A percentile compares a stretch with the other conserved stretches of the same genome.
Evolutionary conservation across 2,329 filamentous ascomycete genomes (phyloP).

Genomic region (Exophiala calicioides): DNA sequence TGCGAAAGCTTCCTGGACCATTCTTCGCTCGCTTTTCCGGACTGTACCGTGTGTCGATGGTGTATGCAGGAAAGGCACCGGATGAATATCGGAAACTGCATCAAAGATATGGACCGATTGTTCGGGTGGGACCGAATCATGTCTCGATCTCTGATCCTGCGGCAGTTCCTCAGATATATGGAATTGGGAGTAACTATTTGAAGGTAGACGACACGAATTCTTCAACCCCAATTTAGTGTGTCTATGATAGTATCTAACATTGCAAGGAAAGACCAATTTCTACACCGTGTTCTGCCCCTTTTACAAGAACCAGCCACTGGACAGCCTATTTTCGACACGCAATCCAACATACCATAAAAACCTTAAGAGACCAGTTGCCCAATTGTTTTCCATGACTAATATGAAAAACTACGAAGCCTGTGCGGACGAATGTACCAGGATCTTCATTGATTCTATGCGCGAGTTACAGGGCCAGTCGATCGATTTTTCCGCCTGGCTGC

Average conservation of each 20-base stretch:
- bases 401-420: slow-evolving; percentile 51
- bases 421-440: slow-evolving; percentile 39
- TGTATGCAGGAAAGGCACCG: slow-evolving; percentile 2
- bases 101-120: slow-evolving; percentile 15
- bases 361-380: slow-evolving; percentile 41
- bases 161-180: slow-evolving; percentile 22
- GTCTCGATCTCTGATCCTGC: slow-evolving; percentile 19
- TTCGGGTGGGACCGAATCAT: slow-evolving; percentile 20
- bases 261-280: slow-evolving; percentile 1
- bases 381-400: slow-evolving; percentile 50
- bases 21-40: slow-evolving; percentile 67
- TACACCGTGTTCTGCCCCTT: slow-evolving; percentile 3
- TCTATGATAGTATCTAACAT: neutral
- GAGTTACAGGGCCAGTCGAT: slow-evolving; percentile 15
- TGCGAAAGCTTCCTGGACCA: slow-evolving; percentile 59
- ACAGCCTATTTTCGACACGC: slow-evolving; percentile 19
- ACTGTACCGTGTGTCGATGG: slow-evolving; percentile 64
- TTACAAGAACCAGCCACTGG: slow-evolving; percentile 5
- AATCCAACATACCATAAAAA: slow-evolving; percentile 12
- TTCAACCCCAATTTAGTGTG: too few relatives aligned
- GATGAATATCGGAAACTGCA: slow-evolving; percentile 5
- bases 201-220: slow-evolving; percentile 10
- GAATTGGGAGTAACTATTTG: slow-evolving; percentile 14
- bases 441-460: slow-evolving; percentile 15
- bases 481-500: slow-evolving; percentile 58